Evolutionary conservation across 2,329 filamentous ascomycete species (phyloP).

Genomic region (Pestalotiopsis sp.): DNA sequence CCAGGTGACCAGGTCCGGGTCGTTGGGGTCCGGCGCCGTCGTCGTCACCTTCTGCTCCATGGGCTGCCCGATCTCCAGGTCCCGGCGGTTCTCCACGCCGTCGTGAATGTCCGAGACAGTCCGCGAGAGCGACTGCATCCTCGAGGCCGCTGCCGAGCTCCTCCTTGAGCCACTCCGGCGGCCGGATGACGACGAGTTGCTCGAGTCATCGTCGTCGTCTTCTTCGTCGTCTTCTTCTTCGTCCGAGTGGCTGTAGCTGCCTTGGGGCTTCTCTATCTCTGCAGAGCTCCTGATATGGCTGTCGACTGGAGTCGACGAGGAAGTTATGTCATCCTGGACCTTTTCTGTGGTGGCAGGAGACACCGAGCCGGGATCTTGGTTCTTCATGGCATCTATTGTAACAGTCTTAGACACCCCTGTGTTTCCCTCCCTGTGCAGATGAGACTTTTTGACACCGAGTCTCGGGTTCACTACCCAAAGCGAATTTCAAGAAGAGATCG

Average conservation of each 20-base stretch:
- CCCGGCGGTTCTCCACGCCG: slow-evolving; percentile 37
- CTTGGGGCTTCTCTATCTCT: slow-evolving; percentile 3
- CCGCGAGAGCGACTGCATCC: slow-evolving; percentile 26
- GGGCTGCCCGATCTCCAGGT: slow-evolving; percentile 32
- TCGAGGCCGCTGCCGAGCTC: not conserved
- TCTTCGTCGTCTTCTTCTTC: slow-evolving; percentile 3
- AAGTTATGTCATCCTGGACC: not conserved
- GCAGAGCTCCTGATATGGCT: not conserved
- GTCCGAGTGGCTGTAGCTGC: not conserved
- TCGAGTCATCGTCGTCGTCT: not conserved
- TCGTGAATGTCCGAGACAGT: slow-evolving; percentile 40
- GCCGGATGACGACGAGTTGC: not conserved
- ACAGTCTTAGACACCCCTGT: not conserved
- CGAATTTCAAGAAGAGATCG: not conserved
- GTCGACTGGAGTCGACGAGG: not conserved
- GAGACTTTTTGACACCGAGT: not conserved
- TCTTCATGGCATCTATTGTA: not conserved
- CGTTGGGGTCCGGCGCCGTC: slow-evolving; percentile 25
- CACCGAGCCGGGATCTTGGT: not conserved
- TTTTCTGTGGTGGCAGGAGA: not conserved
- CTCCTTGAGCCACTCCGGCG: not conserved
- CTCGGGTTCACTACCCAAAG: not conserved
- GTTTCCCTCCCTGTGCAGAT: not conserved
- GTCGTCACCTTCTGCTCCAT: slow-evolving; percentile 23
- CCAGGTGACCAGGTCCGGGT: slow-evolving; percentile 48